Conservation (phyloP, 2,329 filamentous ascomycete genomes). For the Botrytis paeoniae region DNA sequence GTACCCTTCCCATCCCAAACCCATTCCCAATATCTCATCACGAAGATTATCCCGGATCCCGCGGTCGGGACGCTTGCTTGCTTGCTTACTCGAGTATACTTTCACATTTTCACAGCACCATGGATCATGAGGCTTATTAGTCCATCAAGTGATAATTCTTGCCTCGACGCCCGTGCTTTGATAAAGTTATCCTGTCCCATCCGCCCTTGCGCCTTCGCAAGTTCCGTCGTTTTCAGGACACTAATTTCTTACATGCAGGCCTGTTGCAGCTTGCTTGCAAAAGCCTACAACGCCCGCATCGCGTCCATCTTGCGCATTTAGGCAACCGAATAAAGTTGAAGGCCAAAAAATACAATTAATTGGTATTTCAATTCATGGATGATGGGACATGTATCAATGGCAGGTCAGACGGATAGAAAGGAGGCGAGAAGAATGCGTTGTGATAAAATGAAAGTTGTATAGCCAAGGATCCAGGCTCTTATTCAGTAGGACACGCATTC, state of each 20-base stretch:
- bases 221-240: background rate
- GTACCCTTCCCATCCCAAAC: background rate
- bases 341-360: background rate
- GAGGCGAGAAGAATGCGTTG: background rate
- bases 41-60: background rate
- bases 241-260: conserved; percentile 14
- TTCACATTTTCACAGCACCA: background rate
- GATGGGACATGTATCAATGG: background rate
- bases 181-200: background rate
- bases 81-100: background rate
- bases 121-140: conserved; percentile 1
- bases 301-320: conserved; percentile 6
- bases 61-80: background rate
- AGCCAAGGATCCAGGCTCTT: background rate
- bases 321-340: background rate
- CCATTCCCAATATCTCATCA: background rate
- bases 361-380: conserved; percentile 1
- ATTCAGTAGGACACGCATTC: background rate
- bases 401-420: background rate
- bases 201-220: background rate
- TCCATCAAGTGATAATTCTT: conserved; percentile 7
- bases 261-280: background rate
- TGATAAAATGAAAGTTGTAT: background rate
- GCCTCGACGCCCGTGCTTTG: background rate
- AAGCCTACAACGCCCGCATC: background rate